Evolutionary conservation across 1,284 basidiomycete genomes (phyloP).

Genomic region (Farysia itapuensis): DNA sequence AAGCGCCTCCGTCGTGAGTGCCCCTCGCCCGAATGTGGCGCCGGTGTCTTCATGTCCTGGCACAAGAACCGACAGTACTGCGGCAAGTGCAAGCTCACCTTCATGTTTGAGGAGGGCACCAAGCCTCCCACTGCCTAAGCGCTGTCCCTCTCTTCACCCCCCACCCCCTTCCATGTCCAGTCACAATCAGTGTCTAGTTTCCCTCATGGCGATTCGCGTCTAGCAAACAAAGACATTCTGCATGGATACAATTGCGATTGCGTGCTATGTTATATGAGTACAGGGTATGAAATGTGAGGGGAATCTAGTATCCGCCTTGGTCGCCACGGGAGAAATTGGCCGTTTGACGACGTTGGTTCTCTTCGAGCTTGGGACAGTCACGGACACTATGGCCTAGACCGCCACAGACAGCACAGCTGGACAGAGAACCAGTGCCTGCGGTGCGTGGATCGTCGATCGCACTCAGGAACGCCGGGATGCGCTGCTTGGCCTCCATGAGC

Average conservation of each 20-base stretch:
- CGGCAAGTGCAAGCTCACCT: constrained; percentile 60
- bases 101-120: constrained; percentile 59
- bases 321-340: constrained; percentile 29
- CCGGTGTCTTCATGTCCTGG: constrained; percentile 59
- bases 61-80: constrained; percentile 60
- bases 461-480: constrained; percentile 91
- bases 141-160: neutral
- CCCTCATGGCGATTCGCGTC: too few species aligned
- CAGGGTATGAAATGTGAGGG: neutral
- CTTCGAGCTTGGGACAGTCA: constrained; percentile 95
- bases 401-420: constrained; percentile 93
- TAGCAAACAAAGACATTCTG: constrained; percentile 1
- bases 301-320: constrained; percentile 23
- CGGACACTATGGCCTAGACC: constrained; percentile 92
- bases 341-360: constrained; percentile 69
- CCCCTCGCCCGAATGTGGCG: constrained; percentile 64
- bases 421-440: constrained; percentile 73
- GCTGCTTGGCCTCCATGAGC: constrained; percentile 94
- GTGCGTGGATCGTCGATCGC: constrained; percentile 81
- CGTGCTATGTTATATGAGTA: neutral
- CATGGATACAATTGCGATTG: neutral
- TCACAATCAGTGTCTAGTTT: too few species aligned
- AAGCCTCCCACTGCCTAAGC: constrained; percentile 48
- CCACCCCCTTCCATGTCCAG: constrained; percentile 1
- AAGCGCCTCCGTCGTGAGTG: constrained; percentile 98